Evolutionary conservation across 139 green algal species (phyloP), one percentile per base, ranked within the genome.

Genomic region (Zygnema cylindricum): DNA sequence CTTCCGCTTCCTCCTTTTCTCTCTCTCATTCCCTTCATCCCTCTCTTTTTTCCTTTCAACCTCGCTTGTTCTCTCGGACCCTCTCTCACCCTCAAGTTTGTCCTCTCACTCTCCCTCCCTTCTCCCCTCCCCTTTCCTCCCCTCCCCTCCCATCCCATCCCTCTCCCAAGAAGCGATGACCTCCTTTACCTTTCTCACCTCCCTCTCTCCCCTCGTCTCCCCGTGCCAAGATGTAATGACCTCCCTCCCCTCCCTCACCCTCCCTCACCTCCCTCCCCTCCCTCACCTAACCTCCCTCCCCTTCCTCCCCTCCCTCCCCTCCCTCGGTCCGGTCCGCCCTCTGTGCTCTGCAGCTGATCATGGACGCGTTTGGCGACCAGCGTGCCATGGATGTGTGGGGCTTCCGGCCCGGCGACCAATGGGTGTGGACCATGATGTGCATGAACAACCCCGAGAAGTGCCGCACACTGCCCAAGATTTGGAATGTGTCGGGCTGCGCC

Each of bases 371-470:
- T 69, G 81, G 81, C 42, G 81, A 78, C 30, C 81, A 87, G 81
- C 76, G 77, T 32, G 81, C 81, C 49, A 78, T 78, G 81, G 81
- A 78, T 40, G 81, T 87, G 42, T 87, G 81, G 81, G 81, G 81
- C 30, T 87, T 87, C n/a, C 49, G 84, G 49, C 84, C 84, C 36
- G 84, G 84, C 30, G 84, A 89, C 76, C 84, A 89, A 42, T 89
- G 84, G 84, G 41, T 89, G 69, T 89, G 49, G 40, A 89, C 84
- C 0, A 87, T 89, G 73, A 85, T 89, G 75, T 89, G 84, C 84
- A 89, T 87, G 75, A 87, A 84, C 39, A 89, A 88, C 76, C 73
- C 84, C 38, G 76, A 84, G 38, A 89, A 85, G 40, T 89, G 84
- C 76, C 75, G 84, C 73, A 87, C 76, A 38, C 73, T 89, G 38